Conservation (phyloP, 495 filamentous ascomycete species). For the Hypoxylon intermedium region DNA sequence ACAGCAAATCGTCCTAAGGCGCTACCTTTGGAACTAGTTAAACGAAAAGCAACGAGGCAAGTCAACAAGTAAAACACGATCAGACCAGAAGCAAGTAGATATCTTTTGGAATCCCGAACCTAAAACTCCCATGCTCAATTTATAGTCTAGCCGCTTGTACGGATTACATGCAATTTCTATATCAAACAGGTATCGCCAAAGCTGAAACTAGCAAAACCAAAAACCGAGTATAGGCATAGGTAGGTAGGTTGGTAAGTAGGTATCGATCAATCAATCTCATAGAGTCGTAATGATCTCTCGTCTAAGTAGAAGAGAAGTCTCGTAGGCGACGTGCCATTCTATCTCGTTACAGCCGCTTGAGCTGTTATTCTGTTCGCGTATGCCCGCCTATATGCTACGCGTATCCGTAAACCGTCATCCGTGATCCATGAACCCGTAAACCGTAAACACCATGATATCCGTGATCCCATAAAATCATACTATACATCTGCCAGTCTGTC, state of each 20-base stretch:
- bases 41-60: too few species aligned
- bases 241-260: not conserved
- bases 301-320: constrained; percentile 2
- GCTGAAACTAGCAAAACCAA: too few species aligned
- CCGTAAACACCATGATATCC: constrained; percentile 27
- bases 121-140: constrained; percentile 10
- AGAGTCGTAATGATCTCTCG: constrained; percentile 21
- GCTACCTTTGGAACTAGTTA: too few species aligned
- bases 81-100: not conserved
- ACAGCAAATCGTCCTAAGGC: too few species aligned
- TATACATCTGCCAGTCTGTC: constrained; percentile 26
- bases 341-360: not conserved
- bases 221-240: constrained; percentile 3
- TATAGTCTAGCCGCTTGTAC: constrained; percentile 25
- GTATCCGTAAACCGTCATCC: constrained; percentile 29
- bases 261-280: constrained; percentile 10
- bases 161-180: constrained; percentile 29
- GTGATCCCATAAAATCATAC: constrained; percentile 15
- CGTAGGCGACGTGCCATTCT: constrained; percentile 9
- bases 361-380: constrained; percentile 16
- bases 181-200: constrained; percentile 22
- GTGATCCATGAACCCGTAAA: constrained; percentile 17
- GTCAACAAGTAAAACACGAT: not conserved
- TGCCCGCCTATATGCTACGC: too few species aligned
- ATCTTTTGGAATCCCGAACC: constrained; percentile 6